Evolutionary conservation across 2,329 filamentous ascomycete species (phyloP), one percentile per base, ranked within the genome.

Genomic region (Scedosporium aurantiacum): DNA sequence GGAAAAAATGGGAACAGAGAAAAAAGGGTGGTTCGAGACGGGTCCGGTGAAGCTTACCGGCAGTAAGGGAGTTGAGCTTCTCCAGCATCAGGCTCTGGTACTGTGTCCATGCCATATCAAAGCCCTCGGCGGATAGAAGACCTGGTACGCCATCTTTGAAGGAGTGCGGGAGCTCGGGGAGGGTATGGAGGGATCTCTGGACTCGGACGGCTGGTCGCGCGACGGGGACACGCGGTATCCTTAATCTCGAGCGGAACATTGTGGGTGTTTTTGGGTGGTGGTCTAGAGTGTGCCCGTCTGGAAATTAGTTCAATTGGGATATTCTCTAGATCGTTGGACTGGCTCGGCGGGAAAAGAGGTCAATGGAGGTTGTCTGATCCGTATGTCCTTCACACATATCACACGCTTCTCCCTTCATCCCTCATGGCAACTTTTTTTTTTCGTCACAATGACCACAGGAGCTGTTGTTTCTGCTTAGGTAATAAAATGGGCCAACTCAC

Each of bases 81-180:
- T 90, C 79, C 60, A 92, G 73, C 69, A 93, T 79, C 66, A 88
- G 75, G 43, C 77, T 71, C 80, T 96, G 91, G 76, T 97, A 96
- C 70, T 91, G 79, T 40, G 82, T 87, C 86, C 91, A 99, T 58
- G 91, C 86, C 61, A 90, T 81, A 61, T 87, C 76, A 74, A 89
- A 95, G 61, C 83, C 89, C 58, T 82, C 78, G 1, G 80, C 73
- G 32, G 86, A 86, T 70, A 96, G 79, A 63, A 97, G 79, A 14
- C 84, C 83, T n/a, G 84, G 82, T 5, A 96, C 79, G 63, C 79
- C 82, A 54, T 79, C 63, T 58, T 72, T 71, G 74, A 74, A 79
- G 66, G 78, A 70, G 61, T 81, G 76, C 40, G 67, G 68, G 65
- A 83, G 74, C 43, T 68, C 58, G n/a, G 80, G 79, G 25, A 83